Base-by-base conservation (phyloP, 2,329 filamentous ascomycete genomes). In the Pochonia chlamydosporia region DNA sequence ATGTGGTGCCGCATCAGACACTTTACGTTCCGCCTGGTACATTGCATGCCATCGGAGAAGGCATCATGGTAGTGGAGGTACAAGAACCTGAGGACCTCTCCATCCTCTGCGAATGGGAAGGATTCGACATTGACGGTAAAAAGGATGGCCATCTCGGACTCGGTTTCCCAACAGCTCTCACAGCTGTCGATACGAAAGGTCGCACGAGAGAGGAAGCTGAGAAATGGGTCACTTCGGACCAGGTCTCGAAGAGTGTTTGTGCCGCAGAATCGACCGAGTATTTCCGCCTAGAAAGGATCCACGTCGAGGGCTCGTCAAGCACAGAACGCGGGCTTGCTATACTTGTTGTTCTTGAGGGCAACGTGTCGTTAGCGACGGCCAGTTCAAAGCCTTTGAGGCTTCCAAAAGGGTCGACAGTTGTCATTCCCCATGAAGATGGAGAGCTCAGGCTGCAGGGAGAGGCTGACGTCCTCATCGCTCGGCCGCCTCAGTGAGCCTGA, bases 11-110 rank as follows among this genome's bases (percentile, higher is more conserved):
- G 8, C 49, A 51, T 14, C 54, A 55, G 42, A 55, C 50, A 2
- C 43, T 56, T n/a, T 53, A 55, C 40, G 52, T 56, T 2, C 50
- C 51, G 7, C 49, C 51, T 2, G 51, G 55, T 2, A 51, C 48
- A 5, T 48, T 59, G 31, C 56, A 58, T 40, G 44, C 55, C 28
- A 57, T 59, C 8, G 53, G 55, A 10, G 43, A 56, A 18, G 51
- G 51, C n/a, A 28, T 50, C 25, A 35, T 59, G 16, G 35, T 55
- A 3, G 47, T 57, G 11, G 52, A 58, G 36, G 40, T 54, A 0
- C 49, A 57, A 26, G 51, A 56, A 24, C 52, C 56, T 7, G 49
- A 50, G 14, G 52, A 55, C 30, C 11, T 55, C 23, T 55, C 47
- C 13, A 46, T 59, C 7, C 36, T 56, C 1, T 53, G 54, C 24